These are phyloP conservation scores for Talaromyces stipitatus DNA, from an alignment of 495 filamentous ascomycete species.

Conservation along the genomic window DNA sequence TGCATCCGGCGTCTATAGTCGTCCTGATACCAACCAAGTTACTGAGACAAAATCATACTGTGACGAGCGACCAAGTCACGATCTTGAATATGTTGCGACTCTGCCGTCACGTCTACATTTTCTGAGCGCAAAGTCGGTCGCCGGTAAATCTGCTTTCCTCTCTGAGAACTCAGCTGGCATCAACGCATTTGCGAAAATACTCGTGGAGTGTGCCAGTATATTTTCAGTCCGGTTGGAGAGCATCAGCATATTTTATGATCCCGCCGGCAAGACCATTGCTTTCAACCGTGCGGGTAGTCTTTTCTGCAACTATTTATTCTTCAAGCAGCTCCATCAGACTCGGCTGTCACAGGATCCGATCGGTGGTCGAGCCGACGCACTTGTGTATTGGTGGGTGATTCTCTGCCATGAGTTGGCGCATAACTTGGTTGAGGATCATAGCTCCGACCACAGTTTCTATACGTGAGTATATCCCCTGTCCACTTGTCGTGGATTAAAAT, in stretches of 20 bases:
- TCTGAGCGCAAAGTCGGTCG: conserved; percentile 53
- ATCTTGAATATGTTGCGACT: conserved; percentile 68
- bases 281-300: conserved; percentile 83
- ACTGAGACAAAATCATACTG: conserved; percentile 87
- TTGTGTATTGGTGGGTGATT: conserved; percentile 87
- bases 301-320: conserved; percentile 92
- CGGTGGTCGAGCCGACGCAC: conserved; percentile 52
- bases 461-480: conserved; percentile 22
- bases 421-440: conserved; percentile 76
- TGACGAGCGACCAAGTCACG: conserved; percentile 69
- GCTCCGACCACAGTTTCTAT: conserved; percentile 78
- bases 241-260: conserved; percentile 84
- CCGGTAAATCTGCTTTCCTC: conserved; percentile 50
- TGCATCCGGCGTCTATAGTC: conserved; percentile 59
- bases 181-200: conserved; percentile 59
- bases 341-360: conserved; percentile 28
- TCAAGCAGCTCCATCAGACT: conserved; percentile 63
- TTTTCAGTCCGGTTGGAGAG: conserved; percentile 55
- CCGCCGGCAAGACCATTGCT: conserved; percentile 71
- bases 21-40: conserved; percentile 63
- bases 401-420: conserved; percentile 92
- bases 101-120: conserved; percentile 64
- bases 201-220: conserved; percentile 60
- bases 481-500: neutral
- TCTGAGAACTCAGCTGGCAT: conserved; percentile 53